Base-by-base conservation (phyloP, 805 yeast genomes). In the Priceomyces castillae region DNA sequence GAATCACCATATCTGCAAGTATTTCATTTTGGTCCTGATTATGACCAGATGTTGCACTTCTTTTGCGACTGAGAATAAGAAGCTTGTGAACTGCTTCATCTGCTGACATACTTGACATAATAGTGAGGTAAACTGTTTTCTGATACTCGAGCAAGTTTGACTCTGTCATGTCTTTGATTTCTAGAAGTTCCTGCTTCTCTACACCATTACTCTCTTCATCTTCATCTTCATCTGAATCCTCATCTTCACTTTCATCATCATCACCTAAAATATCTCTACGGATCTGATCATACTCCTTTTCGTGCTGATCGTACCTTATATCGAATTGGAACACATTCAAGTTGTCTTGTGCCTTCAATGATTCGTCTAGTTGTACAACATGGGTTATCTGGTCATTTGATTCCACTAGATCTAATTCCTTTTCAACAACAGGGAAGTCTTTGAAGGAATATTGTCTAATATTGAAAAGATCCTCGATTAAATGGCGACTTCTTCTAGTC, bases 1-100 rank as follows among this genome's bases (percentile, higher is more conserved):
- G 85, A 11, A 88, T 69, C 4, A 92, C 64, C 78, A 86, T 85
- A 51, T 85, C 90, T 6, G 78, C 81, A 11, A 88, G 70, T 50
- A 77, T 76, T 3, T 62, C 62, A 51, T 82, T 78, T 36, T 77
- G 71, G 7, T 68, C 39, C 17, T 33, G 22, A 3, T 14, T 14
- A 17, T n/a, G 12, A 12, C n/a, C 23, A 37, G 46, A 44, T 20
- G 46, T 46, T 16, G 41, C 41, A 36, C 40, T 23, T n/a, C 37
- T 35, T 19, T 46, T 43, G 20, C 57, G 50, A 7, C 52, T 57
- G 18, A 86, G 54, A 54, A 76, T 78, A 33, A 86, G 52, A 4
- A 94, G 64, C 60, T 90, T 90, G 61, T 90, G 98, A 1, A 88
- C 90, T 0, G 96, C 92, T 68, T 94, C 99, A 51, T 88, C 96